Evolutionary conservation across 495 filamentous ascomycete genomes (phyloP), one percentile per base, ranked within the genome.

Genomic region (Aspergillus sclerotioniger): DNA sequence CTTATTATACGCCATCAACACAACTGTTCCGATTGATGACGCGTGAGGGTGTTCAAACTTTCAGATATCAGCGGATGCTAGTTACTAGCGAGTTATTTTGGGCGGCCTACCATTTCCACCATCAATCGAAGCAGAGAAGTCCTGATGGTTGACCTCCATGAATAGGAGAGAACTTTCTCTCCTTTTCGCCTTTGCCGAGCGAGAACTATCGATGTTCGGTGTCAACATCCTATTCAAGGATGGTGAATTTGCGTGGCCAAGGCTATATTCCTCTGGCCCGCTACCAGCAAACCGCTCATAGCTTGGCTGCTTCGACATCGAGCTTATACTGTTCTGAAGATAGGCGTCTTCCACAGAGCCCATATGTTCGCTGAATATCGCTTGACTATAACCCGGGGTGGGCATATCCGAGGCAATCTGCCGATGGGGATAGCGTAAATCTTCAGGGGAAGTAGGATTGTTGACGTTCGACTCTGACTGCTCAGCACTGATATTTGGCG

Each of bases 321-420:
- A 87, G 6, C 85, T 85, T 13, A 80, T 84, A 35, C 87, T 82
- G 39, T 78, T 59, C 13, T 62, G 67, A 54, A 39, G 56, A 49
- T 62, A 75, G 56, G 64, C 55, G 57, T 68, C 62, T 39, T 71
- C 58, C 21, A 56, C 54, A 16, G 56, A 55, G 54, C 69, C 59
- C 16, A 61, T 59, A 43, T 67, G 41, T 53, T 57, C 59, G 28
- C 67, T 71, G 62, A 88, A 89, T 1, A 79, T 75, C n/a, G 80
- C 79, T 59, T 88, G 85, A 50, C 81, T 79, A 63, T 86, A 85
- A 13, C 78, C 79, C 19, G 86, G 85, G 0, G 86, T 89, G 13
- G 86, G 84, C 8, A 87, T 74, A 52, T 89, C 86, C 1, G 84
- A 82, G 68, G 89, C 88, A 79, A 87, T 84, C 65, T 89, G 87